phyloP scores from a whole-genome alignment of 2,329 filamentous ascomycete species.

The Claviceps citrina region DNA sequence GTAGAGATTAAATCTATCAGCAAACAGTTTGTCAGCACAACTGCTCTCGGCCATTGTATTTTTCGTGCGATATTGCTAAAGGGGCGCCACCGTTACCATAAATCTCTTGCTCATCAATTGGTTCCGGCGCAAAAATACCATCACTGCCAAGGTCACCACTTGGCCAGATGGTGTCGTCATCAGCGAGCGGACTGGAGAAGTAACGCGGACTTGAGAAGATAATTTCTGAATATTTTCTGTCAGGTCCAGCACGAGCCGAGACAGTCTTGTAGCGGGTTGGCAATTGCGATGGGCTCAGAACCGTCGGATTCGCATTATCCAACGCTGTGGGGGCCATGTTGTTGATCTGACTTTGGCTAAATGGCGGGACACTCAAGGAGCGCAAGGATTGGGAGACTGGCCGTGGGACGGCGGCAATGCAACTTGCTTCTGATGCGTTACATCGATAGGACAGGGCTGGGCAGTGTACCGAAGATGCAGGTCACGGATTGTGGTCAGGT shows the following conservation, averaged over 20 bases:
- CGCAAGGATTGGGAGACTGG: neutral
- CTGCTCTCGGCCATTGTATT: too few species aligned
- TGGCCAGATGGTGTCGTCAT: slow-evolving; percentile 20
- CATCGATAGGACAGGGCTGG: neutral
- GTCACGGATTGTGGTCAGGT: neutral
- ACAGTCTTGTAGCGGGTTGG: slow-evolving; percentile 53
- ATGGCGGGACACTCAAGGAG: neutral
- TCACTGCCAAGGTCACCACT: slow-evolving; percentile 30
- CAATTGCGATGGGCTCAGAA: slow-evolving; percentile 75
- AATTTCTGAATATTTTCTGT: slow-evolving; percentile 31
- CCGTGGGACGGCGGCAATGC: neutral
- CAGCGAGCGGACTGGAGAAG: slow-evolving; percentile 24
- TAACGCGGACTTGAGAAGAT: slow-evolving; percentile 31
- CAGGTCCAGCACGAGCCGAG: slow-evolving; percentile 30
- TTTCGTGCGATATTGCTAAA: neutral
- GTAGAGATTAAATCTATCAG: slow-evolving; percentile 71
- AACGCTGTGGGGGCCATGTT: slow-evolving; percentile 18
- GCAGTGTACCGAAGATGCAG: neutral
- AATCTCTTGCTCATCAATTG: slow-evolving; percentile 93
- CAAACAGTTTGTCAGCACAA: neutral
- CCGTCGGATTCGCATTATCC: slow-evolving; percentile 83
- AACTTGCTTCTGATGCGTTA: too few species aligned
- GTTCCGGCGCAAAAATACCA: slow-evolving; percentile 48
- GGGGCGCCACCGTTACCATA: slow-evolving; percentile 47
- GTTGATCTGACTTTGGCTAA: neutral